These are phyloP conservation scores for Silene conica DNA, from an alignment of 148 eudicot genomes.

Conservation along the genomic window DNA sequence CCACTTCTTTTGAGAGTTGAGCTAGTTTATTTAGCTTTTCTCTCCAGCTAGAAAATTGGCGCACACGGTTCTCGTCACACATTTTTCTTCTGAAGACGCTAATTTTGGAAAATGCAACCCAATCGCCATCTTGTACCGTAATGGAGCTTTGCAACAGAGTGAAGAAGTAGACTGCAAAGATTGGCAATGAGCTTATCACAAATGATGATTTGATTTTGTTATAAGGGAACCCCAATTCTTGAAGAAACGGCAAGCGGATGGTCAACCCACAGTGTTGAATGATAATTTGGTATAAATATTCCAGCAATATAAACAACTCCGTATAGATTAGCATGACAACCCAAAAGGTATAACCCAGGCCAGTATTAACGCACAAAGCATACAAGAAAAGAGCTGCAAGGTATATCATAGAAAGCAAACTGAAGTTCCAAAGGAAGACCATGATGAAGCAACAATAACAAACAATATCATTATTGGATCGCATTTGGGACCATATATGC, in stretches of 20 bases:
- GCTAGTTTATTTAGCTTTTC: constrained; percentile 40
- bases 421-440: constrained; percentile 95
- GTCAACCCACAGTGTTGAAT: constrained; percentile 91
- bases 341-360: constrained; percentile 86
- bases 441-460: constrained; percentile 94
- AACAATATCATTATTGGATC: constrained; percentile 87
- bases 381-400: constrained; percentile 85
- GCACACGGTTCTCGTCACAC: constrained; percentile 28
- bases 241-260: constrained; percentile 49
- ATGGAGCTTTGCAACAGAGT: constrained; percentile 94
- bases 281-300: constrained; percentile 85
- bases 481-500: constrained; percentile 92
- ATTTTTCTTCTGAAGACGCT: constrained; percentile 34
- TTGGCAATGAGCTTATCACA: constrained; percentile 73
- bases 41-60: constrained; percentile 45
- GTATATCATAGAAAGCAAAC: constrained; percentile 91
- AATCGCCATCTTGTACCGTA: constrained; percentile 86
- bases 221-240: constrained; percentile 73
- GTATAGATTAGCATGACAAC: constrained; percentile 85
- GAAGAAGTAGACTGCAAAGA: constrained; percentile 83
- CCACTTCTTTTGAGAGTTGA: constrained; percentile 37
- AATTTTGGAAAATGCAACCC: constrained; percentile 57
- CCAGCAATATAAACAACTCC: constrained; percentile 70
- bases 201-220: constrained; percentile 67
- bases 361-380: constrained; percentile 90